Percentiles rank a stretch among this genome's conserved stretches.
Evolutionary conservation across 768 basidiomycete species (phyloP).

Genomic region (Kwoniella pini): DNA sequence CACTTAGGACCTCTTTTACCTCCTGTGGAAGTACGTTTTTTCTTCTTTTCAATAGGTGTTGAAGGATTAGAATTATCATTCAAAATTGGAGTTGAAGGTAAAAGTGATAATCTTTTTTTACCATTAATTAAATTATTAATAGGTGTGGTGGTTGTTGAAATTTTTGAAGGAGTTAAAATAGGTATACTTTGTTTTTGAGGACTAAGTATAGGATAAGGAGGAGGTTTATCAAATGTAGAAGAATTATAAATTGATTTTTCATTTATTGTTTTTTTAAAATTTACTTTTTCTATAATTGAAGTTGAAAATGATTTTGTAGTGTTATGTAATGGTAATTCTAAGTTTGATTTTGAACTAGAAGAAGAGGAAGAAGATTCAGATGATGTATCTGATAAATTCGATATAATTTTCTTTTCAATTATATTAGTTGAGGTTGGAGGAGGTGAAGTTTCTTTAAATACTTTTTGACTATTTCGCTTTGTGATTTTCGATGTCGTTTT

Average conservation of each 20-base stretch:
- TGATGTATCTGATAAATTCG: not conserved
- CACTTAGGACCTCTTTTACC: conserved; percentile 13
- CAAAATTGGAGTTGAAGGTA: not conserved
- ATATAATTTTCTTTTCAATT: not conserved
- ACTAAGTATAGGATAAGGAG: not conserved
- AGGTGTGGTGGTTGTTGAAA: not conserved
- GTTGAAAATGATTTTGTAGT: too few relatives aligned
- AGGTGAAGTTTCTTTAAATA: not conserved
- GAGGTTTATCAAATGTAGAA: conserved; percentile 2
- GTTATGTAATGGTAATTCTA: too few relatives aligned
- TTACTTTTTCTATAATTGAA: too few relatives aligned
- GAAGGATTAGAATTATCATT: too few relatives aligned
- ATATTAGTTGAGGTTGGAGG: not conserved
- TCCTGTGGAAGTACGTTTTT: not conserved
- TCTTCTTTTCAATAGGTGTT: conserved; percentile 8
- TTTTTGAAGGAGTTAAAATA: not conserved
- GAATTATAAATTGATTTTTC: not conserved
- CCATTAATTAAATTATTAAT: not conserved
- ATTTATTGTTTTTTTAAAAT: not conserved
- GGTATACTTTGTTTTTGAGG: too few relatives aligned
- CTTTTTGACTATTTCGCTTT: too few relatives aligned
- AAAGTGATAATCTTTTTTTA: not conserved
- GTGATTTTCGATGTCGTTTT: not conserved
- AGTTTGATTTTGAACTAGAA: not conserved
- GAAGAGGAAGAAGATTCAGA: not conserved